These are phyloP conservation scores for Smallanthus sonchifolius DNA, from an alignment of 129 eudicot species.

Conservation along the genomic window DNA sequence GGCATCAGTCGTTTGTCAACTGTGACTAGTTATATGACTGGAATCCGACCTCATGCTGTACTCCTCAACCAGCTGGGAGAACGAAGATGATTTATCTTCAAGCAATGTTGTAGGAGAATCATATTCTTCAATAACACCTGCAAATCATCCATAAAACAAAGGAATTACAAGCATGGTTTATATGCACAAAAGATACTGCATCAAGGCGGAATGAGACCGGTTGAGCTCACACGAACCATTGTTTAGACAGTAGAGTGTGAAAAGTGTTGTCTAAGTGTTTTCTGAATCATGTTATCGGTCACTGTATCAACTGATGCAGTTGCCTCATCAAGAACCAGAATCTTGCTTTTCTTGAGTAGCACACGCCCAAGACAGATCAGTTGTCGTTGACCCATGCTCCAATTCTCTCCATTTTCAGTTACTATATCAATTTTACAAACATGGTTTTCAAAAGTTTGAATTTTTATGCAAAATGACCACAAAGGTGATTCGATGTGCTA, in stretches of 20 bases:
- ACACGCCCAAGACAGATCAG: constrained; percentile 22
- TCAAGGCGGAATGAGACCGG: not conserved
- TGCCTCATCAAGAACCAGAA: constrained; percentile 29
- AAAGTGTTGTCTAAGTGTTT: constrained; percentile 13
- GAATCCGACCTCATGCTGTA: constrained; percentile 9
- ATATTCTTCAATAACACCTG: constrained; percentile 20
- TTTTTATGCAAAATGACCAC: constrained; percentile 1
- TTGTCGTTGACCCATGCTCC: constrained; percentile 26
- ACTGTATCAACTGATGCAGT: constrained; percentile 26
- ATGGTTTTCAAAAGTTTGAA: not conserved
- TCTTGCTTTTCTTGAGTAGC: constrained; percentile 19
- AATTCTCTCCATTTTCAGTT: constrained; percentile 24
- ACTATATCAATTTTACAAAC: not conserved
- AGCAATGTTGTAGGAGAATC: constrained; percentile 20
- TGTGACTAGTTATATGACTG: not conserved
- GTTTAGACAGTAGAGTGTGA: constrained; percentile 20
- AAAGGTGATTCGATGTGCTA: constrained; percentile 26
- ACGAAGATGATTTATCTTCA: constrained; percentile 8
- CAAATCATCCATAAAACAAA: not conserved
- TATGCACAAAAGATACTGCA: not conserved
- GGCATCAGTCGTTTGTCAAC: no score
- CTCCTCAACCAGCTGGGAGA: constrained; percentile 11
- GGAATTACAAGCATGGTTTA: not conserved
- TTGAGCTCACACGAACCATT: constrained; percentile 18
- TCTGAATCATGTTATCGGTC: constrained; percentile 21